Evolutionary conservation across 2,329 filamentous ascomycete genomes (phyloP).

Genomic region (Davidsoniella eucalypti): DNA sequence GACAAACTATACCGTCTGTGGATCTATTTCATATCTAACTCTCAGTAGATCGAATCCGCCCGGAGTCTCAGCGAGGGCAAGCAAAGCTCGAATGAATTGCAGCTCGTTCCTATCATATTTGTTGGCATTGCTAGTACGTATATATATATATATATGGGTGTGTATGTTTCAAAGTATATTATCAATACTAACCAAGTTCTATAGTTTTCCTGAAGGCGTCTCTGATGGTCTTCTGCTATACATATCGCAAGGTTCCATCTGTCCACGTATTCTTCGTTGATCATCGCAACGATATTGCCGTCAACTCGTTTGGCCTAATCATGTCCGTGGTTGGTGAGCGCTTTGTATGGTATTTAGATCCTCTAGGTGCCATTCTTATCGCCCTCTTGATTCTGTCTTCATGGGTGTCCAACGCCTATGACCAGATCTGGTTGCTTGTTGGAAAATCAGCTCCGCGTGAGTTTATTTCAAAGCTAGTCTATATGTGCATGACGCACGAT

Average conservation of each 20-base stretch:
- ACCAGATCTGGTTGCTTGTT: slow-evolving; percentile 44
- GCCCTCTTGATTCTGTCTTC: slow-evolving; percentile 44
- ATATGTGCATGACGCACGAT: slow-evolving; percentile 38
- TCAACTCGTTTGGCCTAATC: slow-evolving; percentile 37
- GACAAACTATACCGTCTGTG: not conserved
- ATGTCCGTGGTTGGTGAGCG: slow-evolving; percentile 38
- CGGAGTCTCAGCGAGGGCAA: slow-evolving; percentile 30
- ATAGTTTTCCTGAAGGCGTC: slow-evolving; percentile 31
- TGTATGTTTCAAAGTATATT: not conserved
- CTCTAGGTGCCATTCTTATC: slow-evolving; percentile 42
- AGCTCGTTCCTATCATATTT: slow-evolving; percentile 38
- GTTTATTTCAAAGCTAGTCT: slow-evolving; percentile 39
- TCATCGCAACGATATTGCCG: slow-evolving; percentile 39
- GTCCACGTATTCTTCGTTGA: slow-evolving; percentile 42
- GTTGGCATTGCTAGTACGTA: slow-evolving; percentile 35
- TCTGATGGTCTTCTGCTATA: slow-evolving; percentile 37
- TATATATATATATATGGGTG: not conserved
- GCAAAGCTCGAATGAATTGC: slow-evolving; percentile 26
- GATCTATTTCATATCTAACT: slow-evolving; percentile 3
- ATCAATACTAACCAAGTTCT: slow-evolving; percentile 13
- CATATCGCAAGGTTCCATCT: slow-evolving; percentile 35
- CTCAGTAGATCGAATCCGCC: slow-evolving; percentile 34
- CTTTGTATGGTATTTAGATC: slow-evolving; percentile 43
- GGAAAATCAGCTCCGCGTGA: slow-evolving; percentile 43
- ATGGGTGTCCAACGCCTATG: slow-evolving; percentile 43